phyloP scores from a whole-genome alignment of 164 flowering plant species.

The Macadamia integrifolia region DNA sequence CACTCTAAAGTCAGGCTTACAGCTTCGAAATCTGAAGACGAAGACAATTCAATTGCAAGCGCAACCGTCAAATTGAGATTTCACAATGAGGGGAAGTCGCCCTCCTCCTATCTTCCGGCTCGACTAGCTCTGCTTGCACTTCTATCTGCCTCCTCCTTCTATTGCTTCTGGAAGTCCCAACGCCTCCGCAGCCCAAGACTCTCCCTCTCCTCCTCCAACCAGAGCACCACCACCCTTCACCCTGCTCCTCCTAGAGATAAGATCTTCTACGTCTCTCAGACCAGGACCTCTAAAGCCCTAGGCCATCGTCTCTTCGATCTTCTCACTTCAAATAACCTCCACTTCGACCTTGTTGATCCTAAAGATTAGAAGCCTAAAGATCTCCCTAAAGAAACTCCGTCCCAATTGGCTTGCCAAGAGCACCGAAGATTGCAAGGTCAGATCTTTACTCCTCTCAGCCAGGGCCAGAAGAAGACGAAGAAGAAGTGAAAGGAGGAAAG shows the following conservation, averaged over 20 bases:
- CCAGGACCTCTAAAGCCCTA: conserved; percentile 82
- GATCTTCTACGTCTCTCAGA: conserved; percentile 71
- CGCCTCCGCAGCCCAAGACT: conserved; percentile 36
- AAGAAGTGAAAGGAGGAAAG: no score
- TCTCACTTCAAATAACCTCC: conserved; percentile 28
- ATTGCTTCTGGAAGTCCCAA: conserved; percentile 71
- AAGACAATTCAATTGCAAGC: no score
- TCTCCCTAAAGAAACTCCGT: conserved; percentile 58
- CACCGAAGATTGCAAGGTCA: conserved; percentile 78
- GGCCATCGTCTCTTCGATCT: conserved; percentile 55
- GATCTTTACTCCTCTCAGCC: conserved; percentile 46
- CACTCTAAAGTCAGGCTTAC: no score
- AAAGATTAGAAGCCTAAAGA: conserved; percentile 86
- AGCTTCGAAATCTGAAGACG: no score
- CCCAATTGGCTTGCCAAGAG: conserved; percentile 78
- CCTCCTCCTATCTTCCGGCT: conserved; percentile 19
- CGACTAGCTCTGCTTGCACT: conserved; percentile 57
- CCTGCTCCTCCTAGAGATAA: conserved; percentile 37
- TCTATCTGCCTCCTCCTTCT: conserved; percentile 63
- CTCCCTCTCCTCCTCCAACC: background rate
- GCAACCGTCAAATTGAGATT: background rate
- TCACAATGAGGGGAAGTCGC: conserved; percentile 8
- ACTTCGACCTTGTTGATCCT: conserved; percentile 65
- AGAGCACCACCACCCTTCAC: conserved; percentile 1
- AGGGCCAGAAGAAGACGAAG: no score